Evolutionary conservation across 306 rosid genomes (phyloP).

Genomic region (Crotalaria pallida): DNA sequence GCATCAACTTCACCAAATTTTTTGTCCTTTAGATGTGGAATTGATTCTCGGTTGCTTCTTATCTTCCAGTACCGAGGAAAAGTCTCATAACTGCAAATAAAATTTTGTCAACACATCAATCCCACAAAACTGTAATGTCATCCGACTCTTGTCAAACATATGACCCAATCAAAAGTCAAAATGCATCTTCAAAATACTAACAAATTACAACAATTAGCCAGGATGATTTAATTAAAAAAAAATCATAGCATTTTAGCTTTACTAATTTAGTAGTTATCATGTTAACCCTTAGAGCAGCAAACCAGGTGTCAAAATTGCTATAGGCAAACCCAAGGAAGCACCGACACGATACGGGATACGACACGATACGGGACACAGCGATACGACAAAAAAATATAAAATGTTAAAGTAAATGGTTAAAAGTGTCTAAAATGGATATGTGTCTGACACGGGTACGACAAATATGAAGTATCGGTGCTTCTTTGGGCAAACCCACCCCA

Average conservation of each 20-base stretch:
- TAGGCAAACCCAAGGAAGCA: too few species aligned
- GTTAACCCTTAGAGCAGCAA: background rate
- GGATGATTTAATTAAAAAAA: background rate
- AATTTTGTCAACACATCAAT: constrained; percentile 4
- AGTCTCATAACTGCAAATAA: constrained; percentile 15
- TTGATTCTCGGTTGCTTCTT: background rate
- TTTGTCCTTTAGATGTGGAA: background rate
- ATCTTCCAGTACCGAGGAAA: background rate
- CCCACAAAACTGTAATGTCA: background rate
- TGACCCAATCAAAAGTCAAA: background rate
- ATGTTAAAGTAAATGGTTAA: too few species aligned
- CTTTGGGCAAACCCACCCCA: too few species aligned
- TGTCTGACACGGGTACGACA: too few species aligned
- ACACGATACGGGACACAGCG: too few species aligned
- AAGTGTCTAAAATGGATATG: too few species aligned
- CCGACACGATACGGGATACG: too few species aligned
- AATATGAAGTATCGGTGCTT: too few species aligned
- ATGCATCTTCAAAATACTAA: background rate
- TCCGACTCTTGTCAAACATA: background rate
- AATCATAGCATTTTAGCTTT: background rate
- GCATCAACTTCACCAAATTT: constrained; percentile 1
- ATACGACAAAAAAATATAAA: too few species aligned
- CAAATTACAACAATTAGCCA: background rate
- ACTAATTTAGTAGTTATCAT: background rate
- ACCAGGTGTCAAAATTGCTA: background rate